Evolutionary conservation across 257 asterid species (phyloP), one percentile per base, ranked within the genome.

Genomic region (Solanum piurae): DNA sequence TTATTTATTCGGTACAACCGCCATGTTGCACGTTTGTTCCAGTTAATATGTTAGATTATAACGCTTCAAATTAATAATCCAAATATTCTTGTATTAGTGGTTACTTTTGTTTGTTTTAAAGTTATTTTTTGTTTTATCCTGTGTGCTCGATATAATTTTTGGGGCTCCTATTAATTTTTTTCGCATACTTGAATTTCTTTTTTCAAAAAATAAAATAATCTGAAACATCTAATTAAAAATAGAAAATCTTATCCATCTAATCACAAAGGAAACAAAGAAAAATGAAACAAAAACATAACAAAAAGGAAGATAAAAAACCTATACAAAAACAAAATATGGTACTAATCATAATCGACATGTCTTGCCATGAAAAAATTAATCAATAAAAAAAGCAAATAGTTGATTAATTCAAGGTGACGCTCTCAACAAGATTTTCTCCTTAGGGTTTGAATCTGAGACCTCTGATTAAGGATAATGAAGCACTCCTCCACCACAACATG

Each of bases 321-420:
- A 16, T 33, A 71, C 5, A 33, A 8, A 72, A 72, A 72, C 4
- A 4, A 72, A 5, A 71, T 31, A 31, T 31, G n/a, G n/a, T 16
- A 8, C 6, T 62, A 23, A 62, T 23, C 14, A 11, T 31, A 16
- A 71, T 71, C 1, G 25, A 18, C 25, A 33, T 1, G 21, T 7
- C 12, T 9, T 73, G n/a, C 7, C 27, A 34, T 34, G 13, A 20
- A 20, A 18, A 18, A 4, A 4, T 34, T 73, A 21, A 20, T 36
- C 31, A 36, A 74, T 9, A 74, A 74, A 7, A 9, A 9, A 73
- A 34, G 49, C 3, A 73, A 10, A 9, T 4, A 5, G 0, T 0
- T 0, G 4, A 16, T 52, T 6, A 20, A 52, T 52, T 52, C 2
- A 18, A 0, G 21, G 9, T 52, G 9, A 6, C 9, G 9, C n/a